A percentile compares a stretch with the other conserved stretches of the same genome.
phyloP scores from a whole-genome alignment of 2,329 filamentous ascomycete genomes.

The Fusarium penzigii region DNA sequence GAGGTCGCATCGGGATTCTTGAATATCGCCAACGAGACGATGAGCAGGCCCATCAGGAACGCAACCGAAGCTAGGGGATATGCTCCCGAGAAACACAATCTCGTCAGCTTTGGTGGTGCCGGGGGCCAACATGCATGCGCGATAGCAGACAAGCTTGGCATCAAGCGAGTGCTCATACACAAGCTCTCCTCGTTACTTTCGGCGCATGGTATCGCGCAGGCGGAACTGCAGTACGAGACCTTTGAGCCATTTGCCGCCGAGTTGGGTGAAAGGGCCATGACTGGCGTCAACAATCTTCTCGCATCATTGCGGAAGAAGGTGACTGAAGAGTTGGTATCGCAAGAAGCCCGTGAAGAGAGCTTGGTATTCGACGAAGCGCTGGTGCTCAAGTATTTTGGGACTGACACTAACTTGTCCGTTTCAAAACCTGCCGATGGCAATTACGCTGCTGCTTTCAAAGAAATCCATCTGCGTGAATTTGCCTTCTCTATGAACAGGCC shows the following conservation, averaged over 20 bases:
- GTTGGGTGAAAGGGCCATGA: slow-evolving; percentile 8
- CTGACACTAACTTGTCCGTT: slow-evolving; percentile 43
- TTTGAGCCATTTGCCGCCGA: slow-evolving; percentile 30
- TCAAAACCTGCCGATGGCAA: slow-evolving; percentile 45
- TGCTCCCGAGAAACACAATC: slow-evolving; percentile 36
- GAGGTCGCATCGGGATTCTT: slow-evolving; percentile 40
- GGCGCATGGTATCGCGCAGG: slow-evolving; percentile 45
- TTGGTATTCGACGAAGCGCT: slow-evolving; percentile 44
- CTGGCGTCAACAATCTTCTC: slow-evolving; percentile 24
- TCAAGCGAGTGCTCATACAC: slow-evolving; percentile 42
- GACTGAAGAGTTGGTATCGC: slow-evolving; percentile 38
- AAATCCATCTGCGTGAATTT: slow-evolving; percentile 73
- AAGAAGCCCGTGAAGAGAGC: slow-evolving; percentile 41
- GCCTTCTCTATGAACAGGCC: slow-evolving; percentile 55
- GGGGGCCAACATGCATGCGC: slow-evolving; percentile 44
- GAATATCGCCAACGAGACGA: slow-evolving; percentile 38
- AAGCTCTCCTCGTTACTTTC: slow-evolving; percentile 46
- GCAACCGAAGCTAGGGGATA: slow-evolving; percentile 39
- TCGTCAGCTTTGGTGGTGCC: slow-evolving; percentile 37
- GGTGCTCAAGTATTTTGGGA: slow-evolving; percentile 51
- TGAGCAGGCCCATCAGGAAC: slow-evolving; percentile 38
- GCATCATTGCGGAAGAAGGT: slow-evolving; percentile 32
- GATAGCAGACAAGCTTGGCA: slow-evolving; percentile 40
- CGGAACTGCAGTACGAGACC: slow-evolving; percentile 43
- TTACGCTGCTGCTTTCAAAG: slow-evolving; percentile 67